These are phyloP conservation scores for Rhododendron griersonianum DNA, from an alignment of 148 eudicot species.

Conservation along the genomic window DNA sequence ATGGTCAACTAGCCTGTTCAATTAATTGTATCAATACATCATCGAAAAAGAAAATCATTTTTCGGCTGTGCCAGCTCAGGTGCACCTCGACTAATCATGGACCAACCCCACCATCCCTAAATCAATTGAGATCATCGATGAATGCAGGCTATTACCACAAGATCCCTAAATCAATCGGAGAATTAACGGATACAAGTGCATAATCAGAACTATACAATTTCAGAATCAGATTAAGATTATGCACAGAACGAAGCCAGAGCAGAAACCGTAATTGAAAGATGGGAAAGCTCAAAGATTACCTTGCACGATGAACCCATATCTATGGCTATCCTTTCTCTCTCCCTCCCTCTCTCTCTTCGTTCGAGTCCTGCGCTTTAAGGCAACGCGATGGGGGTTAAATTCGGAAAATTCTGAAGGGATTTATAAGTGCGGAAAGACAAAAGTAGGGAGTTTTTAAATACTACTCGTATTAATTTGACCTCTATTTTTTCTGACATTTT, in stretches of 20 bases:
- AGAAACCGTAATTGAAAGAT: neutral
- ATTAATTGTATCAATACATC: neutral
- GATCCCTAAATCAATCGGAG: neutral
- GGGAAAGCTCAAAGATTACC: constrained; percentile 6
- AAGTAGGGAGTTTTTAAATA: too few relatives aligned
- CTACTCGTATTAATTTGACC: too few relatives aligned
- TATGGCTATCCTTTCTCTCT: neutral
- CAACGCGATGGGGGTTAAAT: neutral
- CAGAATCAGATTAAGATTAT: neutral
- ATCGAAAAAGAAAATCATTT: neutral
- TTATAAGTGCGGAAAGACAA: too few relatives aligned
- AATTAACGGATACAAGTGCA: neutral
- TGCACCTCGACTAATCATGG: neutral
- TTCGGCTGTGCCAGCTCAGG: neutral
- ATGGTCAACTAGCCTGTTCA: neutral
- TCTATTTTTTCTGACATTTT: too few relatives aligned
- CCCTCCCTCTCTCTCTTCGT: neutral
- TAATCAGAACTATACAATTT: neutral
- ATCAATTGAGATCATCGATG: neutral
- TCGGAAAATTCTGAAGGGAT: too few relatives aligned
- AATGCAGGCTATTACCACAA: neutral
- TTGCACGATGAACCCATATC: neutral
- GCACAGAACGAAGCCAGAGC: neutral
- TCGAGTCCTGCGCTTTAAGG: neutral
- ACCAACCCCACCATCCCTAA: neutral